Conservation (phyloP, 2,329 filamentous ascomycete species). For the Teratosphaeria destructans region DNA sequence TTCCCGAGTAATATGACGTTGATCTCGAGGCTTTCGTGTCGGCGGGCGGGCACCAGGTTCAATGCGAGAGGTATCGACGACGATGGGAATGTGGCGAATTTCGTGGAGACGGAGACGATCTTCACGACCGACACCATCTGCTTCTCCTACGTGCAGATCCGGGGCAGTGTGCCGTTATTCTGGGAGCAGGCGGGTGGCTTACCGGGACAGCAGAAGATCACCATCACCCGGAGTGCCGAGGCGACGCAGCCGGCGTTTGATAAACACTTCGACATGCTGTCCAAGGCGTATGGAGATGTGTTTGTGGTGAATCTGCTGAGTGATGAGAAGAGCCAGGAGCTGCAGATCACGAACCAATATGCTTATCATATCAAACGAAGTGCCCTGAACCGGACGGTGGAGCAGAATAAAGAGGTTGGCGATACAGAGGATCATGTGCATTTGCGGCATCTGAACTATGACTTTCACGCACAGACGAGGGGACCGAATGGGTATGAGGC, state of each 20-base stretch:
- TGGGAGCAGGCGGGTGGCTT: constrained; percentile 91
- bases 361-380: constrained; percentile 65
- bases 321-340: constrained; percentile 74
- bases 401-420: constrained; percentile 36
- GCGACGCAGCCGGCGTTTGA: constrained; percentile 92
- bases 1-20: constrained; percentile 76
- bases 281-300: constrained; percentile 76
- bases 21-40: constrained; percentile 83
- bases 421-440: constrained; percentile 57
- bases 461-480: constrained; percentile 91
- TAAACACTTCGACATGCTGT: constrained; percentile 84
- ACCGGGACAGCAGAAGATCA: constrained; percentile 89
- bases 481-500: constrained; percentile 81
- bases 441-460: constrained; percentile 75
- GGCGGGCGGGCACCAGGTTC: constrained; percentile 85
- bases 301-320: constrained; percentile 94
- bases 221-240: constrained; percentile 75
- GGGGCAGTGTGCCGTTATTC: constrained; percentile 89
- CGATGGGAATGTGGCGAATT: constrained; percentile 94
- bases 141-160: constrained; percentile 88
- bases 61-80: constrained; percentile 97
- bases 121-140: constrained; percentile 71
- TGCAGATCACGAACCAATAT: constrained; percentile 72
- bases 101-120: constrained; percentile 93
- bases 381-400: constrained; percentile 50